A percentile compares a stretch with the other conserved stretches of the same genome.
Conservation (phyloP, 352 stramenopile species). For the Globisporangium acanthophoron region DNA sequence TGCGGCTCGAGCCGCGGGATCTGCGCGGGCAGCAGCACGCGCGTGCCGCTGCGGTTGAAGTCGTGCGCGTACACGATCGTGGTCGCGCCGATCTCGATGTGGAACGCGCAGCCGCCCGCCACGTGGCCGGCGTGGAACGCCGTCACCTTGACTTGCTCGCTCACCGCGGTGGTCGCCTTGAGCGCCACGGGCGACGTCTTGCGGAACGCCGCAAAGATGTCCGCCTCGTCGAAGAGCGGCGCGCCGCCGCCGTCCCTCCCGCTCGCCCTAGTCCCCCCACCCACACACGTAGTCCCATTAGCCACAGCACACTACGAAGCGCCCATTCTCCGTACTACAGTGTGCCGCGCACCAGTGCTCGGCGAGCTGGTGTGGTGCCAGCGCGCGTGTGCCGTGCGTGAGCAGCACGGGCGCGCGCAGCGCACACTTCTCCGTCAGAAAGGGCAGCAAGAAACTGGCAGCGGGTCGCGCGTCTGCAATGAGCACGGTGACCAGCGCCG, state of each 20-base stretch:
- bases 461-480: conserved; percentile 67
- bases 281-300: no score
- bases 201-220: conserved; percentile 49
- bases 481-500: conserved; percentile 44
- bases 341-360: conserved; percentile 59
- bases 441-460: conserved; percentile 69
- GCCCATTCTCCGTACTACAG: no score
- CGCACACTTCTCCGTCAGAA: conserved; percentile 54
- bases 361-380: conserved; percentile 57
- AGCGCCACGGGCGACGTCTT: conserved; percentile 43
- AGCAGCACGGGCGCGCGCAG: conserved; percentile 41
- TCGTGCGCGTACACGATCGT: conserved; percentile 72
- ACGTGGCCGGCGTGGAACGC: conserved; percentile 80
- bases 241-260: conserved; percentile 39
- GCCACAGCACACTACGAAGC: no score
- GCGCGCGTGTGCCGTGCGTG: conserved; percentile 73
- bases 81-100: conserved; percentile 69
- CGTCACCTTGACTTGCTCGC: conserved; percentile 67
- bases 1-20: conserved; percentile 61
- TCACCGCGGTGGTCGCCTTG: conserved; percentile 53
- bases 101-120: conserved; percentile 66
- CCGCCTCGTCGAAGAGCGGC: conserved; percentile 44
- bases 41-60: conserved; percentile 70
- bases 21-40: conserved; percentile 60
- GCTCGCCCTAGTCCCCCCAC: background rate